Evolutionary conservation across 345 rosid genomes (phyloP).

Genomic region (Nephelium lappaceum): DNA sequence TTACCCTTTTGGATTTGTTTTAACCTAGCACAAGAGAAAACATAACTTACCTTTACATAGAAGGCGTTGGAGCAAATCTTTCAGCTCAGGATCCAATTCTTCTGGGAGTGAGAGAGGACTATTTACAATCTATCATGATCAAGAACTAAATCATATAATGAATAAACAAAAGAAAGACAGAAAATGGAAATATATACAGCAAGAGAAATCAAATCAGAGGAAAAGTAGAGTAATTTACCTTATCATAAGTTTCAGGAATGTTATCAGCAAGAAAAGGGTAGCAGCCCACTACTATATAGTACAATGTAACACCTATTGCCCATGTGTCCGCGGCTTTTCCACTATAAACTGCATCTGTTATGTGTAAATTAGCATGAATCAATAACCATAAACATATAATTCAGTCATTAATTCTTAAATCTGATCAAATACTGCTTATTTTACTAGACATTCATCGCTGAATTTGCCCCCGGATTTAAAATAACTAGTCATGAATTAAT

Average conservation of each 20-base stretch:
- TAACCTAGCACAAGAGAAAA: not conserved
- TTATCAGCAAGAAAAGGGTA: slow-evolving; percentile 20
- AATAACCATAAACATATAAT: not conserved
- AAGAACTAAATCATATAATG: not conserved
- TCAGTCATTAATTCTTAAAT: not conserved
- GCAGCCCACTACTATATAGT: slow-evolving; percentile 7
- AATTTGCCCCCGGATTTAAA: not conserved
- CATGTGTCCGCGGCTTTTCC: slow-evolving; percentile 16
- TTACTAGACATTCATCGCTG: not conserved
- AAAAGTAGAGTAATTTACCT: not conserved
- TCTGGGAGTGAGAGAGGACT: slow-evolving; percentile 21
- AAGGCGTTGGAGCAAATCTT: slow-evolving; percentile 21
- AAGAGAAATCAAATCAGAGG: not conserved
- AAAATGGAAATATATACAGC: not conserved
- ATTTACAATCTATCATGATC: slow-evolving; percentile 17
- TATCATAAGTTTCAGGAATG: slow-evolving; percentile 15
- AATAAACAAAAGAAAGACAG: not conserved
- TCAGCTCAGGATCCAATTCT: slow-evolving; percentile 15
- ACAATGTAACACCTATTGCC: slow-evolving; percentile 25
- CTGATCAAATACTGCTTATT: not conserved
- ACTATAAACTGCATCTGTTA: not conserved
- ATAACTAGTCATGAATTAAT: not conserved
- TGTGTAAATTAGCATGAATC: not conserved
- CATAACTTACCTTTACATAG: slow-evolving; percentile 11
- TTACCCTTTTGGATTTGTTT: too few relatives aligned